Percentiles rank a stretch among this genome's conserved stretches.
Conservation (phyloP, 768 basidiomycete genomes). For the Termitomyces sp. region DNA sequence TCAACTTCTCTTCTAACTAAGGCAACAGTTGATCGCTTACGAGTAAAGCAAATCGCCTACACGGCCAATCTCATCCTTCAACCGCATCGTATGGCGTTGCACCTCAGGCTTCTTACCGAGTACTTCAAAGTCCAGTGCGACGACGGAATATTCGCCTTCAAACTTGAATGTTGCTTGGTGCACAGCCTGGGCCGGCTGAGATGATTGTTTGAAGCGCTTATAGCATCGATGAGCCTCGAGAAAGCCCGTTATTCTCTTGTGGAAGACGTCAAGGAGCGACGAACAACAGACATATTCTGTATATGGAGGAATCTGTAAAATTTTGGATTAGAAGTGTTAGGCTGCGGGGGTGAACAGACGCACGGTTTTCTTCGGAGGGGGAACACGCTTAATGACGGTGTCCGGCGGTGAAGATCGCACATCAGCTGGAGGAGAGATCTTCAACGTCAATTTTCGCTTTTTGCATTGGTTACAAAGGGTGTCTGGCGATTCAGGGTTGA, state of each 20-base stretch:
- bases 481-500: slow-evolving; percentile 10
- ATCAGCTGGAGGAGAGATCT: neutral
- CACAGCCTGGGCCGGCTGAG: neutral
- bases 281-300: slow-evolving; percentile 30
- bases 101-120: slow-evolving; percentile 27
- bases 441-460: slow-evolving; percentile 7
- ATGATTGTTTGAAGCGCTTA: slow-evolving; percentile 21
- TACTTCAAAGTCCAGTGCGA: slow-evolving; percentile 37
- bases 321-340: neutral
- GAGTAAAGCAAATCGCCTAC: slow-evolving; percentile 33
- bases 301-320: slow-evolving; percentile 26
- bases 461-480: slow-evolving; percentile 26
- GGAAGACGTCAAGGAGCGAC: slow-evolving; percentile 25
- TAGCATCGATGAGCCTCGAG: slow-evolving; percentile 33
- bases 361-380: slow-evolving; percentile 2
- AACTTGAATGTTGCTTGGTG: slow-evolving; percentile 36
- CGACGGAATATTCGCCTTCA: slow-evolving; percentile 48
- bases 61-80: slow-evolving; percentile 32
- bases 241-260: slow-evolving; percentile 24
- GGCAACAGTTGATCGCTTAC: slow-evolving; percentile 15
- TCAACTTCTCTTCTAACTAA: neutral
- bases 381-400: neutral
- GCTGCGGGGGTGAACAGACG: neutral
- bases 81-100: slow-evolving; percentile 21
- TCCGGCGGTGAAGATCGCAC: neutral